Conservation (phyloP, 768 basidiomycete genomes). For the Mycena latifolia region DNA sequence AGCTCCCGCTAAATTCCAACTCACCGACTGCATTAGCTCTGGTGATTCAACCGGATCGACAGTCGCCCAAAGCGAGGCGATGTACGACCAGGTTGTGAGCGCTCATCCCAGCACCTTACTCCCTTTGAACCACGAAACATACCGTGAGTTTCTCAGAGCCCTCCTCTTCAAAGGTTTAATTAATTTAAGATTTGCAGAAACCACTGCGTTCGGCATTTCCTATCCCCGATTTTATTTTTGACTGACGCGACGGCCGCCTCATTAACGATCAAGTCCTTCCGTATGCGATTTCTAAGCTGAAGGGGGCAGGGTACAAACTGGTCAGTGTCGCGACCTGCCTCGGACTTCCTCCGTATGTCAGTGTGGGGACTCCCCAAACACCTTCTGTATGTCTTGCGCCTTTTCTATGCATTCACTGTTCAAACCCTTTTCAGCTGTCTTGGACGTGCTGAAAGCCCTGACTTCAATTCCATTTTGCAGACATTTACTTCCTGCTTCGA, state of each 20-base stretch:
- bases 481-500: no score
- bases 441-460: slow-evolving; percentile 1
- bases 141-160: neutral
- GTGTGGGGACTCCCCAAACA: slow-evolving; percentile 43
- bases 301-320: slow-evolving; percentile 55
- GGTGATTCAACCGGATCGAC: slow-evolving; percentile 52
- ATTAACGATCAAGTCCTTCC: slow-evolving; percentile 50
- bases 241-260: neutral
- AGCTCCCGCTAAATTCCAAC: neutral
- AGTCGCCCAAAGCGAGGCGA: slow-evolving; percentile 42
- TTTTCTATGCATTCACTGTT: neutral
- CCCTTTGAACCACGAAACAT: slow-evolving; percentile 19
- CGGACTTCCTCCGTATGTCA: slow-evolving; percentile 52
- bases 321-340: slow-evolving; percentile 60
- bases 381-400: slow-evolving; percentile 45
- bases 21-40: slow-evolving; percentile 43
- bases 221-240: neutral
- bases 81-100: slow-evolving; percentile 41
- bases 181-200: slow-evolving; percentile 3
- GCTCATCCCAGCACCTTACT: neutral
- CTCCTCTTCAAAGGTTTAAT: no score
- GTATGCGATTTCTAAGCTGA: slow-evolving; percentile 51
- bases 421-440: neutral
- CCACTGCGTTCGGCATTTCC: slow-evolving; percentile 8
- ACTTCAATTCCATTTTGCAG: no score